These are phyloP conservation scores for Yamadazyma diddensiae DNA, from an alignment of 1,139 yeast species.

Conservation along the genomic window DNA sequence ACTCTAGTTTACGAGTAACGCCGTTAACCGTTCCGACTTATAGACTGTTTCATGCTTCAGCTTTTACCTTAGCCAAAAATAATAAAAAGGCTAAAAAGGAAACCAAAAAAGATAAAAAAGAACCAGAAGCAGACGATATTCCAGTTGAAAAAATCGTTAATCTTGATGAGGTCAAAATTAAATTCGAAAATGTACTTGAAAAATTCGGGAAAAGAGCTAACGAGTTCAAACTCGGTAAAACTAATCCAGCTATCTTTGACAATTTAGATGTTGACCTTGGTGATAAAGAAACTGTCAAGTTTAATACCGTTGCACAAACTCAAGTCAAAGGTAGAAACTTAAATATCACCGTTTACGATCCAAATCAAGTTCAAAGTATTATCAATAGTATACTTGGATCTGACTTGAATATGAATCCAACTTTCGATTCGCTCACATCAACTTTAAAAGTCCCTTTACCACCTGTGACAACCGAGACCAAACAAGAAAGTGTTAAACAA, in stretches of 20 bases:
- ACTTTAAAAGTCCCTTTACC: slow-evolving; percentile 74
- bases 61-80: slow-evolving; percentile 1
- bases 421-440: slow-evolving; percentile 71
- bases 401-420: slow-evolving; percentile 75
- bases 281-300: slow-evolving; percentile 43
- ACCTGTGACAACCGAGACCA: slow-evolving; percentile 68
- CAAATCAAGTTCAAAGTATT: slow-evolving; percentile 64
- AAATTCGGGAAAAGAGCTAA: slow-evolving; percentile 54
- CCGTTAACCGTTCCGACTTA: too few relatives aligned
- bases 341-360: slow-evolving; percentile 80
- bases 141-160: slow-evolving; percentile 25
- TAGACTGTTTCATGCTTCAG: too few relatives aligned
- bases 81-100: slow-evolving; percentile 5
- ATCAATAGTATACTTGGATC: slow-evolving; percentile 68
- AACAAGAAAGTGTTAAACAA: slow-evolving; percentile 54
- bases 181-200: slow-evolving; percentile 50
- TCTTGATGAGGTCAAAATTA: slow-evolving; percentile 39
- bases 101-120: slow-evolving; percentile 16
- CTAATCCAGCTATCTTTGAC: slow-evolving; percentile 68
- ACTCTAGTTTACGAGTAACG: too few relatives aligned
- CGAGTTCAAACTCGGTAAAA: slow-evolving; percentile 64
- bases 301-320: slow-evolving; percentile 71
- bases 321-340: slow-evolving; percentile 69
- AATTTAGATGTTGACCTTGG: slow-evolving; percentile 51
- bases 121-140: slow-evolving; percentile 9